Evolutionary conservation across 306 rosid genomes (phyloP).

Genomic region (Amphicarpaea edgeworthii): DNA sequence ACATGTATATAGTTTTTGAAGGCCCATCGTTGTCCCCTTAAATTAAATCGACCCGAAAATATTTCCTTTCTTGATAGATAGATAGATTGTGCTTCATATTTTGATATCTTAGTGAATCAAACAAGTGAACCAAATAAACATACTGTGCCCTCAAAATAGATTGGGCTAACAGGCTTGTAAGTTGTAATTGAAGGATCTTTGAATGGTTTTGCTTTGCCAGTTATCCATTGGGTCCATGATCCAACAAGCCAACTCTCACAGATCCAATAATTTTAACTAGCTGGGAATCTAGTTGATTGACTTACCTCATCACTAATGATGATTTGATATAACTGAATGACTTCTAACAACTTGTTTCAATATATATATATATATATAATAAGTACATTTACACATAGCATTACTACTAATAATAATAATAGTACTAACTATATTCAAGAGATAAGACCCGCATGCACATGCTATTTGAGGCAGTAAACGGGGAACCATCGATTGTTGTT

Average conservation of each 20-base stretch:
- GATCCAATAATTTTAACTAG: conserved; percentile 5
- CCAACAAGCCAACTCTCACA: not conserved
- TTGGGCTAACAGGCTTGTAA: not conserved
- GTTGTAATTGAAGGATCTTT: not conserved
- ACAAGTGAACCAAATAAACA: no score
- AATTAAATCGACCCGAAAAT: not conserved
- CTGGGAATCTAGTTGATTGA: no score
- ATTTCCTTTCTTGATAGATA: not conserved
- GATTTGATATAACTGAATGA: not conserved
- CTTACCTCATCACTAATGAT: not conserved
- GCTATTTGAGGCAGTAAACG: conserved; percentile 31
- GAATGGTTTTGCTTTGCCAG: not conserved
- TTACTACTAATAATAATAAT: no score
- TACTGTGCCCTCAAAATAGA: no score
- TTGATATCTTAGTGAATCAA: not conserved
- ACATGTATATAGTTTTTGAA: not conserved
- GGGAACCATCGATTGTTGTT: conserved; percentile 1
- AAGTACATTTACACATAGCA: not conserved
- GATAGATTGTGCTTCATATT: not conserved
- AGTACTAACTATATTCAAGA: not conserved
- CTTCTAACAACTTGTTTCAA: not conserved
- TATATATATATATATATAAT: no score
- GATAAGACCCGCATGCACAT: conserved; percentile 41
- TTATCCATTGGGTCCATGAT: conserved; percentile 14
- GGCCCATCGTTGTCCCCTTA: not conserved